Percentiles rank a stretch among this genome's conserved stretches.
These are phyloP conservation scores for Oxyria digyna DNA, from an alignment of 148 eudicot species.

Conservation along the genomic window DNA sequence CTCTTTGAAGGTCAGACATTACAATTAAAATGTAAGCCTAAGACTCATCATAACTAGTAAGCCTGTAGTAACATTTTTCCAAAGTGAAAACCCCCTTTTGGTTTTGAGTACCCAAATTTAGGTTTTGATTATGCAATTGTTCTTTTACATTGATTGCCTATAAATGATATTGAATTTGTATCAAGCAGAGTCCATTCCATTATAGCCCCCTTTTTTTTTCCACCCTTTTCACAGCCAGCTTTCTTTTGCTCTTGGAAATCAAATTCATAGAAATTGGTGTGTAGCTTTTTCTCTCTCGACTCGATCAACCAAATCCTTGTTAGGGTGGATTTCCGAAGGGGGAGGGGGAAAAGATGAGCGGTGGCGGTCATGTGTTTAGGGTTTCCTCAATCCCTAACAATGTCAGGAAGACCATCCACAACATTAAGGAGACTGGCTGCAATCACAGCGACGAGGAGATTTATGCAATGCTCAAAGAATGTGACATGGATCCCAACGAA, in stretches of 20 bases:
- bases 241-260: constrained; percentile 6
- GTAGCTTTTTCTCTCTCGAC: neutral
- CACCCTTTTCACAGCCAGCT: neutral
- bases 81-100: neutral
- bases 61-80: neutral
- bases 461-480: constrained; percentile 63
- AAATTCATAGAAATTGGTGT: neutral
- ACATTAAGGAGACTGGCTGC: constrained; percentile 48
- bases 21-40: neutral
- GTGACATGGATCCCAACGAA: constrained; percentile 74
- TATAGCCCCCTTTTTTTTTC: constrained; percentile 6
- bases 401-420: constrained; percentile 36
- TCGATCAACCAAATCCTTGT: neutral
- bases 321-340: neutral
- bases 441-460: constrained; percentile 52
- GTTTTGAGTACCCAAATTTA: neutral
- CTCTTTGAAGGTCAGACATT: neutral
- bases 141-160: constrained; percentile 2
- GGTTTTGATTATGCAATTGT: neutral
- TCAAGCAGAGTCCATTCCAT: constrained; percentile 6
- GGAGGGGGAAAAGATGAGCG: constrained; percentile 33
- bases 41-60: neutral
- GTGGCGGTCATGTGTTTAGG: constrained; percentile 26
- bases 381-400: constrained; percentile 33
- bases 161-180: constrained; percentile 2